Base-by-base conservation (phyloP, 306 rosid species). In the Quercus engelmannii region DNA sequence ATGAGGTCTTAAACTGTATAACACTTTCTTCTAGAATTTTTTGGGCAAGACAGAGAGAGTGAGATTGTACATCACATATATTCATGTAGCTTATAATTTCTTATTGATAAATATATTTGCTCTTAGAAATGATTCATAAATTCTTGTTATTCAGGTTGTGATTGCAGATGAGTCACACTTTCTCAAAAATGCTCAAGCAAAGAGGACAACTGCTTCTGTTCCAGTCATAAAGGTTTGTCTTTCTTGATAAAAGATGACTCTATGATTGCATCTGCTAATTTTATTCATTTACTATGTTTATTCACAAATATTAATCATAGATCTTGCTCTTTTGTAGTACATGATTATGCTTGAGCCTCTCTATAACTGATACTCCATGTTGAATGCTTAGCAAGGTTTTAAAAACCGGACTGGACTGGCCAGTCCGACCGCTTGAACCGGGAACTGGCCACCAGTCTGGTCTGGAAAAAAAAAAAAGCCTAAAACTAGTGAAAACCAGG, bases 131-230 rank as follows among this genome's bases (percentile, higher is more conserved):
- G 72, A 78, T 61, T 43, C 59, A 26, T 25, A 13, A 51, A 21
- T 57, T 79, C 25, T 86, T 84, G 41, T 84, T 76, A 41, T 81
- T 79, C 91, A 94, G 98, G 89, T 95, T 86, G 99, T 95, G 78
- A 95, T 95, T 87, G 99, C 99, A 59, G 99, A 95, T 83, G 99
- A 95, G 84, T 95, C 99, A 1, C 99, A 95, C 84, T 95, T 69
- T 86, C 82, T 95, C 64, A 95, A 95, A 90, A 95, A 95, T 88
- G 95, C 97, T 76, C 94, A 91, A 84, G 99, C 99, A 81, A 95
- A 95, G 89, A 95, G 99, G 83, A 95, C 99, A 80, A 84, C 89
- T 79, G 89, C 97, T 72, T 80, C 89, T 58, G 91, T 92, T 78
- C 99, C 99, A 21, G 91, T 95, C 76, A 87, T 95, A 83, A 90